Evolutionary conservation across 495 filamentous ascomycete species (phyloP).

Genomic region (Sphaerosporella brunnea): DNA sequence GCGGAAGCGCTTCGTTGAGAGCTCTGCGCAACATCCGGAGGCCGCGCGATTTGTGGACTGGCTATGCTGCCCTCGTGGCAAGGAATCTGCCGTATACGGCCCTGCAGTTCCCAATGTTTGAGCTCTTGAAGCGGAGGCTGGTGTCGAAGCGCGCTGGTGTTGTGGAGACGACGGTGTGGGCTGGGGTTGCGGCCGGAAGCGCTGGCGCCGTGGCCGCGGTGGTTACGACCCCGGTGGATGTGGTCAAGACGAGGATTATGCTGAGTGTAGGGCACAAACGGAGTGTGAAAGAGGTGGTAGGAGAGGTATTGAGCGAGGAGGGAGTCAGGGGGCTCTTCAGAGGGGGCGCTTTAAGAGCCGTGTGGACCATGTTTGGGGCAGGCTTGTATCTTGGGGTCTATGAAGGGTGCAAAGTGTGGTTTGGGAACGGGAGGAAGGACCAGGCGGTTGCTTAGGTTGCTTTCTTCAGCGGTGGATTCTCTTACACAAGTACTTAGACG

Average conservation of each 20-base stretch:
- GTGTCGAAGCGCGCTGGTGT: conserved; percentile 7
- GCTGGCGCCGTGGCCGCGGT: conserved; percentile 53
- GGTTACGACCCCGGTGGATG: conserved; percentile 16
- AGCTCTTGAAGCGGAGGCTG: conserved; percentile 38
- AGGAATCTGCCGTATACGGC: conserved; percentile 76
- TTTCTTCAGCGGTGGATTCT: too few species aligned
- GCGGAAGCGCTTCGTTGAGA: conserved; percentile 23
- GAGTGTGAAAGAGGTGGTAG: conserved; percentile 33
- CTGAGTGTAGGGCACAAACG: conserved; percentile 33
- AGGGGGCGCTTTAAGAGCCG: conserved; percentile 54
- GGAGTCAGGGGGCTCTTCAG: conserved; percentile 59
- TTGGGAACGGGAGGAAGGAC: conserved; percentile 37
- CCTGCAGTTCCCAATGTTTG: conserved; percentile 76
- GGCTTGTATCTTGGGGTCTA: conserved; percentile 77
- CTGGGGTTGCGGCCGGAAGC: conserved; percentile 47
- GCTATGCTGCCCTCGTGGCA: conserved; percentile 61
- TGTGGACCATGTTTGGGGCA: conserved; percentile 64
- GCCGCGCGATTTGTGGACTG: conserved; percentile 43
- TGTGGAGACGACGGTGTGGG: conserved; percentile 39
- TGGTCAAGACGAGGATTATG: conserved; percentile 23
- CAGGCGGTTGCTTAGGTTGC: too few species aligned
- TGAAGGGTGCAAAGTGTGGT: conserved; percentile 56
- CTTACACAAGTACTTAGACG: too few species aligned
- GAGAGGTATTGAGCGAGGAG: conserved; percentile 40
- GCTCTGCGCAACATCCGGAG: conserved; percentile 29